Evolutionary conservation across 148 eudicot species (phyloP).

Genomic region (Camellia granthamiana): DNA sequence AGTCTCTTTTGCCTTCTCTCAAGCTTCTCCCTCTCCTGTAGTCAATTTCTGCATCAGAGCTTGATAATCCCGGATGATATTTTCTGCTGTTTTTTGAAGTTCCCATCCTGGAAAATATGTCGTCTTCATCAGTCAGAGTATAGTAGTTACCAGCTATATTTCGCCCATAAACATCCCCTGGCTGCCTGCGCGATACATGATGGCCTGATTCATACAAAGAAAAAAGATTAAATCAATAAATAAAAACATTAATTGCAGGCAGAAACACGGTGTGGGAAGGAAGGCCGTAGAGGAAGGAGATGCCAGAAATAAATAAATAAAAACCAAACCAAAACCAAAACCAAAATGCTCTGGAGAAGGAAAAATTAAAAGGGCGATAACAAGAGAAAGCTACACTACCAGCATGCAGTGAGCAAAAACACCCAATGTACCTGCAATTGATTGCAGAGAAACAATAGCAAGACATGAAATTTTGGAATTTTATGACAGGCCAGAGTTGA

Average conservation of each 20-base stretch:
- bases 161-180: slow-evolving; percentile 35
- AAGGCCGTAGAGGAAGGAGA: background rate
- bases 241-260: background rate
- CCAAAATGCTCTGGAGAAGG: background rate
- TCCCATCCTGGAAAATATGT: slow-evolving; percentile 55
- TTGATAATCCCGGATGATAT: slow-evolving; percentile 52
- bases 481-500: background rate
- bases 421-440: background rate
- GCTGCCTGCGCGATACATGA: slow-evolving; percentile 25
- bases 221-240: background rate
- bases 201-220: slow-evolving; percentile 30
- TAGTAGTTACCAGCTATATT: slow-evolving; percentile 35
- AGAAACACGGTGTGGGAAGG: background rate
- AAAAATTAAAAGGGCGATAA: background rate
- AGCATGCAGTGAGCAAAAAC: background rate
- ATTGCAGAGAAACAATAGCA: background rate
- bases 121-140: slow-evolving; percentile 52
- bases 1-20: slow-evolving; percentile 55
- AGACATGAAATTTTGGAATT: background rate
- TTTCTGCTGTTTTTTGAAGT: slow-evolving; percentile 49
- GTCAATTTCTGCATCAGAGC: slow-evolving; percentile 95
- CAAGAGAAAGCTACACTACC: background rate
- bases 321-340: background rate
- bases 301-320: background rate
- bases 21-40: slow-evolving; percentile 86